These are phyloP conservation scores for Metarhizium robertsii DNA, from an alignment of 2,329 filamentous ascomycete species.

Conservation along the genomic window DNA sequence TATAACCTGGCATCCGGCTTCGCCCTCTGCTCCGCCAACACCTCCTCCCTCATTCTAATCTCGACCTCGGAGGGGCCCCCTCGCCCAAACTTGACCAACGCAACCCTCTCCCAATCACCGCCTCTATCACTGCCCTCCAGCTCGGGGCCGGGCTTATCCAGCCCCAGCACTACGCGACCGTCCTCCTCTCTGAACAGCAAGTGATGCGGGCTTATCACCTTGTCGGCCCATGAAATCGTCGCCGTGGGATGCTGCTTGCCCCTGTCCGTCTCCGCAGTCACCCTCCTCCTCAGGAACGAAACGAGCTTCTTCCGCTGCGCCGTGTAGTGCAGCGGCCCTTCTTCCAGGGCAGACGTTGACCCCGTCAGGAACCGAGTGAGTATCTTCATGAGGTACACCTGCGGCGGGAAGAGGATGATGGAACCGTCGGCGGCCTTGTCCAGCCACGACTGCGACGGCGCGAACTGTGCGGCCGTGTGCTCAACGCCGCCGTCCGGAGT, in stretches of 20 bases:
- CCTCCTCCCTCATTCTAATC: conserved; percentile 39
- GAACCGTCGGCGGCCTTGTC: conserved; percentile 49
- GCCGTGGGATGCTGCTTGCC: conserved; percentile 31
- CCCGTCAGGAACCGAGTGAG: conserved; percentile 43
- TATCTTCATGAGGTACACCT: conserved; percentile 63
- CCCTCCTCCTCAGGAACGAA: conserved; percentile 38
- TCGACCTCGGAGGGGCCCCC: conserved; percentile 44
- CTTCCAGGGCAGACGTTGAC: conserved; percentile 16
- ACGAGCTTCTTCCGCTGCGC: conserved; percentile 43
- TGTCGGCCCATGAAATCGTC: conserved; percentile 46
- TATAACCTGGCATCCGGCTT: conserved; percentile 7
- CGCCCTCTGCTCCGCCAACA: conserved; percentile 35
- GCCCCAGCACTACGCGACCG: conserved; percentile 39
- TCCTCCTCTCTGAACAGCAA: conserved; percentile 36
- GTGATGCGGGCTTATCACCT: conserved; percentile 49
- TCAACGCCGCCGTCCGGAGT: conserved; percentile 60
- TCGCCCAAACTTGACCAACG: conserved; percentile 44
- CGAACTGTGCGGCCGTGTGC: conserved; percentile 69
- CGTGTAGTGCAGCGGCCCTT: conserved; percentile 26
- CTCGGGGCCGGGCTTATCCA: conserved; percentile 51
- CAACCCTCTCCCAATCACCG: conserved; percentile 51
- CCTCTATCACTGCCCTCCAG: conserved; percentile 35
- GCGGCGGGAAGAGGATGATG: conserved; percentile 84
- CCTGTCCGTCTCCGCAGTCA: conserved; percentile 30
- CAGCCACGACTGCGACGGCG: conserved; percentile 62